A percentile compares a stretch with the other conserved stretches of the same genome.
These are phyloP conservation scores for Lathyrus tuberosus DNA, from an alignment of 306 rosid species.

Conservation along the genomic window DNA sequence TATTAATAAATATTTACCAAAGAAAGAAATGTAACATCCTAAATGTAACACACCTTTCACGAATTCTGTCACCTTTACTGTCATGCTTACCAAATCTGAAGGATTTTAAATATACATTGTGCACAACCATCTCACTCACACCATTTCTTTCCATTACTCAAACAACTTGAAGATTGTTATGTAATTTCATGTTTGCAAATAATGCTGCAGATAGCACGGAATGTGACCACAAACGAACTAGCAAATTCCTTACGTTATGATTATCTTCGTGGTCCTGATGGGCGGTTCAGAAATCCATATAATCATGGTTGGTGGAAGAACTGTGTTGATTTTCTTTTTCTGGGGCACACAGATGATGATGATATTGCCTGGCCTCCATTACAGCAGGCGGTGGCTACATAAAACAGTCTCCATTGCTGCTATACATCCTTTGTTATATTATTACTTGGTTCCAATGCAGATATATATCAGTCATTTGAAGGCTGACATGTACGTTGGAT, in stretches of 20 bases:
- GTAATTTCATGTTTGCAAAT: conserved; percentile 32
- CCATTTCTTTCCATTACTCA: conserved; percentile 20
- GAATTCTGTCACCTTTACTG: conserved; percentile 1
- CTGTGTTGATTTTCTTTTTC: conserved; percentile 70
- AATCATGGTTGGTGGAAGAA: conserved; percentile 81
- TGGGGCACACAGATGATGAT: conserved; percentile 69
- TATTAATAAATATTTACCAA: conserved; percentile 6
- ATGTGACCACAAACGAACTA: conserved; percentile 83
- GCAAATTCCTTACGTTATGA: conserved; percentile 77
- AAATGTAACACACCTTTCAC: no score
- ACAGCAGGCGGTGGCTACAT: conserved; percentile 62
- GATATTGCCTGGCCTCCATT: conserved; percentile 78
- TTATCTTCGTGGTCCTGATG: conserved; percentile 86
- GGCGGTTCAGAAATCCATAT: conserved; percentile 79
- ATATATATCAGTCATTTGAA: conserved; percentile 35
- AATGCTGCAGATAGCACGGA: conserved; percentile 79
- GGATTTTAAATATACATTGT: conserved; percentile 20
- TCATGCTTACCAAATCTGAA: not conserved
- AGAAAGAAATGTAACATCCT: not conserved
- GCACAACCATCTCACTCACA: conserved; percentile 19
- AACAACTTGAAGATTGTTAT: conserved; percentile 17
- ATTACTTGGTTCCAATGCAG: conserved; percentile 20
- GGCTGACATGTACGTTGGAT: conserved; percentile 45
- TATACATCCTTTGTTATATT: conserved; percentile 38
- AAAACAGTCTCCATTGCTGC: conserved; percentile 34